Percentiles rank a stretch among this genome's conserved stretches.
Conservation (phyloP, 805 yeast genomes). For the Yamadazyma nakazawae region DNA sequence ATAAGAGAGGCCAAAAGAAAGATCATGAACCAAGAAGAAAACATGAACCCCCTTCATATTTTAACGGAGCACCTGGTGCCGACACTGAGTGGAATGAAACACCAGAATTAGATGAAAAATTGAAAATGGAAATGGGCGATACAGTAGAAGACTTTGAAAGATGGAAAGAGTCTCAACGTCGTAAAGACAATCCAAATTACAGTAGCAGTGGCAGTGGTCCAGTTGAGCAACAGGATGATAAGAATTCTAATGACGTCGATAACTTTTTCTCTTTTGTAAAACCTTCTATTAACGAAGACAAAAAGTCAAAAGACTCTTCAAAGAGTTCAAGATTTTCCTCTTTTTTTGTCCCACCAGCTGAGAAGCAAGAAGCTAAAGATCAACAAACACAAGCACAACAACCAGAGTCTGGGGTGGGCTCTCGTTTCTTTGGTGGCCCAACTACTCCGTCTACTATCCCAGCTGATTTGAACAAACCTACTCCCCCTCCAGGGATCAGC, state of each 20-base stretch:
- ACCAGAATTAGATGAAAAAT: conserved; percentile 22
- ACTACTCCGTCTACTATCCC: conserved; percentile 1
- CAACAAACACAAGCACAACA: background rate
- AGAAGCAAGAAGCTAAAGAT: background rate
- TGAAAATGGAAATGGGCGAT: conserved; percentile 41
- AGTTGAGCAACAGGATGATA: conserved; percentile 6
- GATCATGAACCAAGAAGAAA: conserved; percentile 8
- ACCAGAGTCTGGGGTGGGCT: conserved; percentile 6
- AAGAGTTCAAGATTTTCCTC: conserved; percentile 39
- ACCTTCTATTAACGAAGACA: conserved; percentile 18
- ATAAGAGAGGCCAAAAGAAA: conserved; percentile 7
- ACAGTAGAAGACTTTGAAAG: conserved; percentile 57
- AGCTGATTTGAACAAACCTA: background rate
- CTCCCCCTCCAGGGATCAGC: background rate
- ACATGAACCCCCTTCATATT: background rate
- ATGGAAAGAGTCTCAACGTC: conserved; percentile 43
- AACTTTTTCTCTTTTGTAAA: conserved; percentile 41
- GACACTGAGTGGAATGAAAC: conserved; percentile 39
- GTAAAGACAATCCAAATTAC: conserved; percentile 39
- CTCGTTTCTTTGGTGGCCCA: conserved; percentile 15
- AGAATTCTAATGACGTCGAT: conserved; percentile 36
- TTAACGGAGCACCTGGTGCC: conserved; percentile 2
- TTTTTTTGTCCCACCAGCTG: conserved; percentile 20
- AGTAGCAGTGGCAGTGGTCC: conserved; percentile 1
- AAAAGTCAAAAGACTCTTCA: conserved; percentile 15